Evolutionary conservation across 148 eudicot species (phyloP).

Genomic region (Cornus florida): DNA sequence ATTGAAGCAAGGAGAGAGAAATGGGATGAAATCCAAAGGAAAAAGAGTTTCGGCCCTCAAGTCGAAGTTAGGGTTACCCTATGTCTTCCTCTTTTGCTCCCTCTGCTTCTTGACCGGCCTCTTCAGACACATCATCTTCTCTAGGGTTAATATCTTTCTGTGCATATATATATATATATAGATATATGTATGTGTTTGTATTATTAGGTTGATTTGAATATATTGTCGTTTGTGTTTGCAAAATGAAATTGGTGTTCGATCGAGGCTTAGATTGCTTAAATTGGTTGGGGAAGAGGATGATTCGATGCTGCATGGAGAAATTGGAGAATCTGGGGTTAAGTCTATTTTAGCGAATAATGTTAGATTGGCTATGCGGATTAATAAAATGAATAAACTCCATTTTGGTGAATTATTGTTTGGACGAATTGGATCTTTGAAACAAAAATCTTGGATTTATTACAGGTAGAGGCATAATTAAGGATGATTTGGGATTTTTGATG

Average conservation of each 20-base stretch:
- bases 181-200: background rate
- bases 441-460: too few species aligned
- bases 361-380: too few species aligned
- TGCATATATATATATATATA: too few species aligned
- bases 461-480: too few species aligned
- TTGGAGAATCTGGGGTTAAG: conserved; percentile 48
- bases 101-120: conserved; percentile 58
- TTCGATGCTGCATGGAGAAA: conserved; percentile 46
- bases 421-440: too few species aligned
- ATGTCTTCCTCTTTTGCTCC: conserved; percentile 41
- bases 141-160: conserved; percentile 30
- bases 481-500: too few species aligned
- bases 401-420: too few species aligned
- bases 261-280: conserved; percentile 40
- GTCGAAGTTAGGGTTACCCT: conserved; percentile 48
- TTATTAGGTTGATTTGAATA: background rate
- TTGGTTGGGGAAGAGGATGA: conserved; percentile 27
- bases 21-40: background rate
- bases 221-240: conserved; percentile 8
- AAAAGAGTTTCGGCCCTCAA: conserved; percentile 12
- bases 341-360: too few species aligned
- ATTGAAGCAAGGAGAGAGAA: too few species aligned
- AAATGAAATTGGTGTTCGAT: conserved; percentile 26
- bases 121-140: conserved; percentile 45
- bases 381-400: too few species aligned